These are phyloP conservation scores for Wickerhamomyces tratensis DNA, from an alignment of 805 yeast genomes.

Conservation along the genomic window DNA sequence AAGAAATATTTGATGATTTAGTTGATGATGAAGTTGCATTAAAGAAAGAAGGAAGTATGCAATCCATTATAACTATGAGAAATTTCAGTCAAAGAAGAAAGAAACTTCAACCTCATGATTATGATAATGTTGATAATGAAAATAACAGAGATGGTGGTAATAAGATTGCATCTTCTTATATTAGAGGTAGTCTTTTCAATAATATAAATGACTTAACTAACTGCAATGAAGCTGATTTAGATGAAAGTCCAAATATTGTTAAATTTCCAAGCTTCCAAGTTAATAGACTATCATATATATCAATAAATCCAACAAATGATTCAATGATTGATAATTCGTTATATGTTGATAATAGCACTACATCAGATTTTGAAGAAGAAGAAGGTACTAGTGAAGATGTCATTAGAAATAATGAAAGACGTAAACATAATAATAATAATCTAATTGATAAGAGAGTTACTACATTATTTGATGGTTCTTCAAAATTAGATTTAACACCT, in stretches of 20 bases:
- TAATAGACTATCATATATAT: constrained; percentile 5
- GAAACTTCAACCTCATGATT: background rate
- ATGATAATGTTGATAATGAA: background rate
- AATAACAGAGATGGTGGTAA: too few species aligned
- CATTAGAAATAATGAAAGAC: too few species aligned
- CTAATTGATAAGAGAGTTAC: constrained; percentile 18
- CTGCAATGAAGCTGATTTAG: background rate
- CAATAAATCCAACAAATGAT: constrained; percentile 7
- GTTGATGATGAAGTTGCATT: constrained; percentile 1
- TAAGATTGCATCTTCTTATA: constrained; percentile 4
- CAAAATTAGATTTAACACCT: background rate
- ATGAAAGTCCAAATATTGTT: constrained; percentile 4
- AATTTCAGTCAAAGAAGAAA: background rate
- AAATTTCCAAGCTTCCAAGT: constrained; percentile 5
- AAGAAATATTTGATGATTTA: constrained; percentile 16
- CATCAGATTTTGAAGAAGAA: background rate
- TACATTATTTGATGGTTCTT: constrained; percentile 14
- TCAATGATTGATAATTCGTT: constrained; percentile 13
- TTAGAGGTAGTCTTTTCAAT: constrained; percentile 16
- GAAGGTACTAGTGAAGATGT: background rate
- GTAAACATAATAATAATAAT: constrained; percentile 3
- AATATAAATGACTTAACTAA: constrained; percentile 8
- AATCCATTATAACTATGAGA: background rate
- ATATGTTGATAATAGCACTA: constrained; percentile 15
- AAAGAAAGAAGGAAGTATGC: background rate